A percentile compares a stretch with the other conserved stretches of the same genome.
These are phyloP conservation scores for Hemileccinum impolitum DNA, from an alignment of 768 basidiomycete genomes.

Conservation along the genomic window DNA sequence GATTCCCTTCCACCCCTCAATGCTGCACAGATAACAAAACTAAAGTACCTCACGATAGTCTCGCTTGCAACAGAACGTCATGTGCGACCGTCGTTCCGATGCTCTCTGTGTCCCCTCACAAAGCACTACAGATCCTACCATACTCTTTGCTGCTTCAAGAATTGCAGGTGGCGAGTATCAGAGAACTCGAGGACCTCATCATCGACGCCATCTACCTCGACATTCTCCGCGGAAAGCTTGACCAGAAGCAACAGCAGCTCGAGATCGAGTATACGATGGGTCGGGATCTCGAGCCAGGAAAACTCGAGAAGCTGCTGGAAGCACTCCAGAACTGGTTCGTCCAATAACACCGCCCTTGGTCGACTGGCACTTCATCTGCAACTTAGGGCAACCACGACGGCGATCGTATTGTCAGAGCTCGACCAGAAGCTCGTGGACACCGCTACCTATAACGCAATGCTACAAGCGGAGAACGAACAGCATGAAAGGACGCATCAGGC, in stretches of 20 bases:
- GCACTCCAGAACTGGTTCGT: slow-evolving; percentile 68
- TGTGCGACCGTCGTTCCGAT: slow-evolving; percentile 42
- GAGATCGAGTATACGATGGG: slow-evolving; percentile 94
- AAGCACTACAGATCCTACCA: slow-evolving; percentile 61
- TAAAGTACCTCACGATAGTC: slow-evolving; percentile 91
- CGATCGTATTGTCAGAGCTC: slow-evolving; percentile 66
- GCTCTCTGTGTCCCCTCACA: background rate
- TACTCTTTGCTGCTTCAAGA: slow-evolving; percentile 69
- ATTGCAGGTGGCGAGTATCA: slow-evolving; percentile 74
- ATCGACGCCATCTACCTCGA: slow-evolving; percentile 96
- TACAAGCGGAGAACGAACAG: slow-evolving; percentile 43
- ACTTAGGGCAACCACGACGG: slow-evolving; percentile 66
- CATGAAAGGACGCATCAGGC: slow-evolving; percentile 54
- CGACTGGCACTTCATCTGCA: slow-evolving; percentile 3
- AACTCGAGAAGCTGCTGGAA: slow-evolving; percentile 54
- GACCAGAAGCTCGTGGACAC: slow-evolving; percentile 65
- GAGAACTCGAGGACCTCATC: slow-evolving; percentile 93
- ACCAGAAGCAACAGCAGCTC: slow-evolving; percentile 86
- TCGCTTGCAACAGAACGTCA: slow-evolving; percentile 74
- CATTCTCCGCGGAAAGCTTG: slow-evolving; percentile 85
- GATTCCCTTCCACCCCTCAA: slow-evolving; percentile 65
- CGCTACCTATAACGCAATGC: slow-evolving; percentile 39
- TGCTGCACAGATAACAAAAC: slow-evolving; percentile 72
- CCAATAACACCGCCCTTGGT: background rate
- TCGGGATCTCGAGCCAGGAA: slow-evolving; percentile 80